phyloP scores from a whole-genome alignment of 2,329 filamentous ascomycete genomes.

The Hypoxylon sp. region DNA sequence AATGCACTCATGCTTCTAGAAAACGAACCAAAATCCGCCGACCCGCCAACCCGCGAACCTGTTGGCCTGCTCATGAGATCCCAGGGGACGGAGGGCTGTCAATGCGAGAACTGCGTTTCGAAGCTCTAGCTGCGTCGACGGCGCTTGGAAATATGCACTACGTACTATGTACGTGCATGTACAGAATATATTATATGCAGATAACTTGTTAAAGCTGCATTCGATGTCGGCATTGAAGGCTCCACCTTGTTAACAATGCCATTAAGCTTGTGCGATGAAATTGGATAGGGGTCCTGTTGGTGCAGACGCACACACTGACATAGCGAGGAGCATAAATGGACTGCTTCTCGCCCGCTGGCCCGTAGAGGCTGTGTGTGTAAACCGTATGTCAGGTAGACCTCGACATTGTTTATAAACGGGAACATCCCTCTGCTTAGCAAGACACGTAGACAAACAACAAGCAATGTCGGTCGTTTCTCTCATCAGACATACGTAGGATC shows the following conservation, averaged over 20 bases:
- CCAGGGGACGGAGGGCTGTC: constrained; percentile 7
- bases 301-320: too few species aligned
- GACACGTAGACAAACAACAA: background rate
- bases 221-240: constrained; percentile 14
- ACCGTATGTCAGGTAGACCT: too few species aligned
- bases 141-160: constrained; percentile 11
- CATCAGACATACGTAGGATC: background rate
- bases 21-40: constrained; percentile 24
- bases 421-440: background rate
- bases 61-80: constrained; percentile 17
- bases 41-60: constrained; percentile 16
- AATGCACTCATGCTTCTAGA: constrained; percentile 29
- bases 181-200: constrained; percentile 5
- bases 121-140: constrained; percentile 20
- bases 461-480: background rate
- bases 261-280: constrained; percentile 16
- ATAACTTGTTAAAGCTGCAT: constrained; percentile 25
- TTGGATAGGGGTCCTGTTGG: constrained; percentile 5
- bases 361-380: background rate
- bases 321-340: too few species aligned
- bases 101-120: constrained; percentile 22
- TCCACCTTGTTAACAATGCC: constrained; percentile 19
- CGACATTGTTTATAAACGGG: constrained; percentile 1
- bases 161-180: background rate
- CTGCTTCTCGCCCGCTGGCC: background rate